These are phyloP conservation scores for Aspergillus avenaceus DNA, from an alignment of 495 filamentous ascomycete genomes.

Conservation along the genomic window DNA sequence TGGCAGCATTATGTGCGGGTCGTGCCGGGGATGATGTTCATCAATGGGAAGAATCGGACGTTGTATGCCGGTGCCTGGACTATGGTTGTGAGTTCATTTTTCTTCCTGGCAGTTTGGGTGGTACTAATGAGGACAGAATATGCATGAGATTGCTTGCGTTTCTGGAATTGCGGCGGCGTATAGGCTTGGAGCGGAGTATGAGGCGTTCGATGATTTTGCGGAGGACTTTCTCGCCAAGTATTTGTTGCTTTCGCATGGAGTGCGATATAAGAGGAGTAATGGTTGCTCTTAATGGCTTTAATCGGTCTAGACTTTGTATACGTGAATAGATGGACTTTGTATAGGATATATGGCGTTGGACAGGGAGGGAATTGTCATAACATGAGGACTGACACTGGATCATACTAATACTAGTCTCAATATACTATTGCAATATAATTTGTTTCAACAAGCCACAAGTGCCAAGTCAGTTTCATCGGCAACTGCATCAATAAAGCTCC, in stretches of 20 bases:
- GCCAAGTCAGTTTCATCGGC: not conserved
- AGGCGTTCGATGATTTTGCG: constrained; percentile 59
- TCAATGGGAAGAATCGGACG: constrained; percentile 68
- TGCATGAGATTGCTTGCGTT: constrained; percentile 76
- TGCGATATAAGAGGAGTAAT: constrained; percentile 36
- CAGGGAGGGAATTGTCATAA: too few species aligned
- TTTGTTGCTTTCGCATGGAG: constrained; percentile 48
- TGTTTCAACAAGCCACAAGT: not conserved
- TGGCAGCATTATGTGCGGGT: constrained; percentile 79
- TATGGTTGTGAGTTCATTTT: constrained; percentile 53
- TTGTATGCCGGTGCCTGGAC: constrained; percentile 74
- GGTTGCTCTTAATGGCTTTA: too few species aligned
- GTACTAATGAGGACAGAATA: constrained; percentile 46
- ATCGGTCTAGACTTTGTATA: too few species aligned
- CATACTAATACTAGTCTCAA: too few species aligned
- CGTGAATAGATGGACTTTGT: too few species aligned
- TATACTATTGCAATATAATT: too few species aligned
- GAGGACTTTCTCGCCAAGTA: constrained; percentile 55
- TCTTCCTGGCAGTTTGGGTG: not conserved
- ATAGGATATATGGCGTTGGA: too few species aligned
- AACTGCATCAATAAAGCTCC: not conserved
- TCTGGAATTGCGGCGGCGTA: constrained; percentile 77
- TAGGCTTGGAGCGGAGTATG: constrained; percentile 71
- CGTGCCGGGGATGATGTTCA: constrained; percentile 73
- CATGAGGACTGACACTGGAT: too few species aligned